phyloP scores from a whole-genome alignment of 2,329 filamentous ascomycete species.

The Cytospora schulzeri region DNA sequence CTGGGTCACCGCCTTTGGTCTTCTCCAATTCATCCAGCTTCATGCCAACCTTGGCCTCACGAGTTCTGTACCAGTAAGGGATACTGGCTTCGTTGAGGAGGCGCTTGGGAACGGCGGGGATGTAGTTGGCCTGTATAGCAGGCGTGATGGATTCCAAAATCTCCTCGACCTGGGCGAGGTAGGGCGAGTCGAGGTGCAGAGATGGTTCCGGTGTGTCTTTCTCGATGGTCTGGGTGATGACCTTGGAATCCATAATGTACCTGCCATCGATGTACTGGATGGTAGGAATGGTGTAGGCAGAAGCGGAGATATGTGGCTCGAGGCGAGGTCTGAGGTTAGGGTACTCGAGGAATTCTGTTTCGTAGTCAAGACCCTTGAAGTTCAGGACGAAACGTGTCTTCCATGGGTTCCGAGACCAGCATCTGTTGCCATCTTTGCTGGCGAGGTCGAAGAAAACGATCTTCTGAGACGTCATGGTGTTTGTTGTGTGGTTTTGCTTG shows the following conservation, averaged over 20 bases:
- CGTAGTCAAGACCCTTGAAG: constrained; percentile 68
- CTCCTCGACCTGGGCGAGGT: constrained; percentile 47
- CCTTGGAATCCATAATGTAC: constrained; percentile 65
- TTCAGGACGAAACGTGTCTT: constrained; percentile 69
- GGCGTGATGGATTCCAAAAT: constrained; percentile 39
- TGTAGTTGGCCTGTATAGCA: constrained; percentile 43
- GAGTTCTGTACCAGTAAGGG: constrained; percentile 59
- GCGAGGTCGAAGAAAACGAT: constrained; percentile 66
- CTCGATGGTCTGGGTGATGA: constrained; percentile 63
- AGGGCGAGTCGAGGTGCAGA: constrained; percentile 58
- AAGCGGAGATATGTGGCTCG: constrained; percentile 49
- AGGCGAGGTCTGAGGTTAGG: constrained; percentile 63
- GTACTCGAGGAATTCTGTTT: constrained; percentile 70
- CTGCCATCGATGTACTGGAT: constrained; percentile 57
- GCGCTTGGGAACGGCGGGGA: constrained; percentile 50
- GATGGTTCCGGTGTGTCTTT: constrained; percentile 58
- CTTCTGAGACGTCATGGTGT: constrained; percentile 37
- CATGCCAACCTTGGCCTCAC: constrained; percentile 53
- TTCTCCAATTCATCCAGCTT: constrained; percentile 51
- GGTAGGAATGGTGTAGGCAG: constrained; percentile 57
- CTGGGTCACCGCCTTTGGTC: constrained; percentile 50
- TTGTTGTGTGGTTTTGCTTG: neutral
- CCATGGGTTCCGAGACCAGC: constrained; percentile 73
- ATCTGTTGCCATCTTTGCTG: constrained; percentile 48
- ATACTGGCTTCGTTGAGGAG: constrained; percentile 54